These are phyloP conservation scores for Eruca vesicaria DNA, from an alignment of 441 rosid genomes.

Conservation along the genomic window DNA sequence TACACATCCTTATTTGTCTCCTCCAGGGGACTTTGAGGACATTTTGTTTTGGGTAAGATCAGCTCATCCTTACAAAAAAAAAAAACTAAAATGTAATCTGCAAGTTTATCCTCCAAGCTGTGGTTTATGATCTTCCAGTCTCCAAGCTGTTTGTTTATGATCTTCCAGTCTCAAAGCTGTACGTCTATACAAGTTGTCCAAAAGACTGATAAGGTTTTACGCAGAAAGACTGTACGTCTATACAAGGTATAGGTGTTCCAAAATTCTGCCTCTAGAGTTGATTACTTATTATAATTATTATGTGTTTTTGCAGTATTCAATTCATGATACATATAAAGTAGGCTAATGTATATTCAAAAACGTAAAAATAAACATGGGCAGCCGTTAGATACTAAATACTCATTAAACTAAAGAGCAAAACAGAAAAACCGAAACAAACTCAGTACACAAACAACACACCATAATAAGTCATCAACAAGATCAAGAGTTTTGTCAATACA, in stretches of 20 bases:
- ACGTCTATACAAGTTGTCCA: not conserved
- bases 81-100: not conserved
- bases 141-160: not conserved
- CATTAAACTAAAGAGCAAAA: not conserved
- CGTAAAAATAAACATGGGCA: not conserved
- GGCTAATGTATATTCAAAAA: too few species aligned
- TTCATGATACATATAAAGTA: too few species aligned
- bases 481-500: not conserved
- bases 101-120: not conserved
- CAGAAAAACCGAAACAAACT: not conserved
- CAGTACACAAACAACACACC: not conserved
- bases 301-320: too few species aligned
- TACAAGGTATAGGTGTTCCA: too few species aligned
- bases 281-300: too few species aligned
- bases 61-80: not conserved
- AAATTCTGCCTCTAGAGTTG: too few species aligned
- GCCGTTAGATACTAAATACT: not conserved
- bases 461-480: slow-evolving; percentile 2
- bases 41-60: not conserved
- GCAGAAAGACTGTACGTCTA: too few species aligned
- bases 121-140: not conserved
- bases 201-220: not conserved
- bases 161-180: not conserved
- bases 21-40: not conserved
- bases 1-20: not conserved